A percentile compares a stretch with the other conserved stretches of the same genome.
Evolutionary conservation across 768 basidiomycete species (phyloP).

Genomic region (Pleurotus tuoliensis): DNA sequence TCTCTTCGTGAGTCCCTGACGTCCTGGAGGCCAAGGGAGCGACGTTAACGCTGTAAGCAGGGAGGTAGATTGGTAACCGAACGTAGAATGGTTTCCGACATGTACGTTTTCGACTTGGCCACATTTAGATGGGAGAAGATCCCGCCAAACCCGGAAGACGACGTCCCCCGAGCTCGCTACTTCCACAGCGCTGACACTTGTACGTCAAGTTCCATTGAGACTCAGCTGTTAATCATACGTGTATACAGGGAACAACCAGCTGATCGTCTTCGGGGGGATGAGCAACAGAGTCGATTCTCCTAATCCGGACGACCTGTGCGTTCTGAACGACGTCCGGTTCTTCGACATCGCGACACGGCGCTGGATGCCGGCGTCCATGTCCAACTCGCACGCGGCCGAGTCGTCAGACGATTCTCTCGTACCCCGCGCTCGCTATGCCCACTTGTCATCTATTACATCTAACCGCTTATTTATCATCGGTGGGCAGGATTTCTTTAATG

Average conservation of each 20-base stretch:
- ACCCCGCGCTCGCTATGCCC: slow-evolving; percentile 91
- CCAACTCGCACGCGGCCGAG: slow-evolving; percentile 25
- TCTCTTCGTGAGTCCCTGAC: slow-evolving; percentile 63
- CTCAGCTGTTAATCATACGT: slow-evolving; percentile 1
- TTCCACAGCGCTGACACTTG: slow-evolving; percentile 93
- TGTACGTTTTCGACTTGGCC: slow-evolving; percentile 86
- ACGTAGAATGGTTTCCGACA: slow-evolving; percentile 83
- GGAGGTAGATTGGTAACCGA: slow-evolving; percentile 87
- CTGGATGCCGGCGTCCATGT: slow-evolving; percentile 61
- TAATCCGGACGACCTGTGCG: slow-evolving; percentile 78
- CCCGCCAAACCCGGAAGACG: slow-evolving; percentile 55
- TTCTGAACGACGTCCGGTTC: slow-evolving; percentile 90
- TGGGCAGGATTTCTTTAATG: slow-evolving; percentile 90
- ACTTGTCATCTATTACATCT: slow-evolving; percentile 83
- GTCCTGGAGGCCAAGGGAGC: not conserved
- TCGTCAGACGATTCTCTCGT: slow-evolving; percentile 40
- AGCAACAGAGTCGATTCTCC: slow-evolving; percentile 69
- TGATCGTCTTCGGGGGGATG: slow-evolving; percentile 97
- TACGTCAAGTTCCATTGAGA: slow-evolving; percentile 26
- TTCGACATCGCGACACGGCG: slow-evolving; percentile 68
- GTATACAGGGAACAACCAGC: slow-evolving; percentile 73
- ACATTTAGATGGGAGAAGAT: slow-evolving; percentile 79
- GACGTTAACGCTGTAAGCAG: slow-evolving; percentile 28
- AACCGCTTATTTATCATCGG: slow-evolving; percentile 89
- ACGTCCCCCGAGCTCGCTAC: slow-evolving; percentile 80